These are phyloP conservation scores for Letharia lupina DNA, from an alignment of 495 filamentous ascomycete genomes.

Conservation along the genomic window DNA sequence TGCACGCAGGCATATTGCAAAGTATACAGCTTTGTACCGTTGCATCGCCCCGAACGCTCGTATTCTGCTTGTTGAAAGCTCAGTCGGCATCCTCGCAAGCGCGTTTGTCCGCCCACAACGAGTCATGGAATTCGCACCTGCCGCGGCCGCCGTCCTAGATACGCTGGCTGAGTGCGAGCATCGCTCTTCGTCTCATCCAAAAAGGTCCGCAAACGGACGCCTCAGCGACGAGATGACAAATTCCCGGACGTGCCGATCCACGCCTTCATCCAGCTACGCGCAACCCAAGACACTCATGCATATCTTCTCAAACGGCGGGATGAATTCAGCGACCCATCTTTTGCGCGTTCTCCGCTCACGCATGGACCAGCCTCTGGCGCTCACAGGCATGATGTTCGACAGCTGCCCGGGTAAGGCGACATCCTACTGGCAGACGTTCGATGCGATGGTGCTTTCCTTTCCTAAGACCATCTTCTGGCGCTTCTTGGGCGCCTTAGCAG, in stretches of 20 bases:
- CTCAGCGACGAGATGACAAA: background rate
- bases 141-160: slow-evolving; percentile 2
- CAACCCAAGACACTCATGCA: slow-evolving; percentile 31
- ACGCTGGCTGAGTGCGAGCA: background rate
- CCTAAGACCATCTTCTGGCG: background rate
- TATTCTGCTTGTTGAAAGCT: slow-evolving; percentile 1
- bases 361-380: background rate
- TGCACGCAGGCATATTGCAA: slow-evolving; percentile 28
- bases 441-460: background rate
- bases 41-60: background rate
- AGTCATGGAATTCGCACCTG: background rate
- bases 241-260: background rate
- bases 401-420: background rate
- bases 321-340: slow-evolving; percentile 24
- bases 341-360: background rate
- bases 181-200: background rate
- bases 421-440: background rate
- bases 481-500: background rate
- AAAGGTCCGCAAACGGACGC: background rate
- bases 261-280: background rate
- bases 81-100: background rate
- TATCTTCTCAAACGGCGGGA: slow-evolving; percentile 39
- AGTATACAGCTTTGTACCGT: slow-evolving; percentile 26
- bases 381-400: background rate
- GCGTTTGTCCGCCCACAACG: background rate